Percentiles rank a stretch among this genome's conserved stretches.
These are phyloP conservation scores for Prorocentrum cordatum DNA, from an alignment of 169 alveolate species.

Conservation along the genomic window DNA sequence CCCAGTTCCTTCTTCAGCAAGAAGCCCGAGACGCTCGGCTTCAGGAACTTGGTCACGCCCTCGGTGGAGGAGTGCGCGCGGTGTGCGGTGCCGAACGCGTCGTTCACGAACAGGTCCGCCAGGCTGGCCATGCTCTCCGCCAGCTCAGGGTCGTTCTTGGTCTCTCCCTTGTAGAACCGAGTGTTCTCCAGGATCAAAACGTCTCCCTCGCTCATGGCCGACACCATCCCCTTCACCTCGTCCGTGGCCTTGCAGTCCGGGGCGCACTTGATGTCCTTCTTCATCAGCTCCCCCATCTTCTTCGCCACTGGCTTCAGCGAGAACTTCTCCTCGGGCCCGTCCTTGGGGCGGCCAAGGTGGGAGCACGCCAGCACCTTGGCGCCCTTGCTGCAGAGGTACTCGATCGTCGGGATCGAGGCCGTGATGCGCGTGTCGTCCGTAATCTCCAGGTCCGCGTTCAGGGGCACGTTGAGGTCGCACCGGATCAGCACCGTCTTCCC, in stretches of 20 bases:
- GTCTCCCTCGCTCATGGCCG: too few species aligned
- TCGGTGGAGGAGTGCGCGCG: too few species aligned
- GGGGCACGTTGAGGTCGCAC: slow-evolving; percentile 94
- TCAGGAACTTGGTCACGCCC: too few species aligned
- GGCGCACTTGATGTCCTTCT: too few species aligned
- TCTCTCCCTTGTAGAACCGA: slow-evolving; percentile 45
- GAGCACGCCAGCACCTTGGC: slow-evolving; percentile 81
- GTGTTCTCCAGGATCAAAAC: too few species aligned
- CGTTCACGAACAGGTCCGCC: slow-evolving; percentile 93
- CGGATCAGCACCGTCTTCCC: slow-evolving; percentile 88
- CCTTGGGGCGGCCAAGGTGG: slow-evolving; percentile 77
- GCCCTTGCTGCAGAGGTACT: slow-evolving; percentile 83
- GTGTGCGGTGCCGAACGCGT: slow-evolving; percentile 98
- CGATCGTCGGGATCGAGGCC: too few species aligned
- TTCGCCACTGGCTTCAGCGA: slow-evolving; percentile 76
- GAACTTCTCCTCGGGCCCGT: slow-evolving; percentile 71
- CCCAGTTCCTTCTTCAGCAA: too few species aligned
- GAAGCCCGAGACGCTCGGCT: too few species aligned
- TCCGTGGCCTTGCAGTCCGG: too few species aligned
- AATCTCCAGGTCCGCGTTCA: slow-evolving; percentile 82
- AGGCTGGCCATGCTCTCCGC: slow-evolving; percentile 73
- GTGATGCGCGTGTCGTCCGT: slow-evolving; percentile 89
- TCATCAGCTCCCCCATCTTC: too few species aligned
- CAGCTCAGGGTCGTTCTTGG: slow-evolving; percentile 56
- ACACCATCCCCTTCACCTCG: too few species aligned